Evolutionary conservation across 179 eudicot species (phyloP).

Genomic region (Patellifolia procumbens): DNA sequence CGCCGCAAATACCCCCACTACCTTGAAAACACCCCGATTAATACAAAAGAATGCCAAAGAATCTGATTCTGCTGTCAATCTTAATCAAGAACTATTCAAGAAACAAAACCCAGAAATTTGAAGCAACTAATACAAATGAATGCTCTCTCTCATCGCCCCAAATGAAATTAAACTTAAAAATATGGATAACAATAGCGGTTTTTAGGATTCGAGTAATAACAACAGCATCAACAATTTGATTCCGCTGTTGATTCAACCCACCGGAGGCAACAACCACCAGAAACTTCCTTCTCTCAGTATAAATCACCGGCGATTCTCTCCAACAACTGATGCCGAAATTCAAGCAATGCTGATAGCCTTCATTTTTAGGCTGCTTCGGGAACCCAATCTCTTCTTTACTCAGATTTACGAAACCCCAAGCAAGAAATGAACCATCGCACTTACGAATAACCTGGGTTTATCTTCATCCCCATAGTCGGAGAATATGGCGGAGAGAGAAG

Average conservation of each 20-base stretch:
- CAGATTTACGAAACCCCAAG: conserved; percentile 30
- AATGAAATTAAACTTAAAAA: conserved; percentile 63
- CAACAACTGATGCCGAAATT: conserved; percentile 53
- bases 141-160: conserved; percentile 78
- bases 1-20: too few species aligned
- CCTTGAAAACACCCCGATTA: too few species aligned
- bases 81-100: too few species aligned
- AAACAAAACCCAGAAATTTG: too few species aligned
- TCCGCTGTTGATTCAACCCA: conserved; percentile 68
- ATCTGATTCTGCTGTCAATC: too few species aligned
- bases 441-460: conserved; percentile 30
- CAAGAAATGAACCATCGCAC: conserved; percentile 59
- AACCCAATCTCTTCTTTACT: conserved; percentile 48
- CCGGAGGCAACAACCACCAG: conserved; percentile 68
- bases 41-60: too few species aligned
- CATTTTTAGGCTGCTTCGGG: conserved; percentile 63
- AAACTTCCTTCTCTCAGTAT: conserved; percentile 52
- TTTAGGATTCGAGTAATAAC: conserved; percentile 69
- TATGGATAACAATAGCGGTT: conserved; percentile 66
- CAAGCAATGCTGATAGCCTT: conserved; percentile 64
- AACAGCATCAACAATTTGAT: conserved; percentile 81
- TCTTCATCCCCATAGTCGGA: background rate
- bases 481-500: conserved; percentile 35
- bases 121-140: background rate
- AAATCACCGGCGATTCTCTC: conserved; percentile 39